Evolutionary conservation across 1,284 basidiomycete genomes (phyloP).

Genomic region (Ganoderma resinaceum): DNA sequence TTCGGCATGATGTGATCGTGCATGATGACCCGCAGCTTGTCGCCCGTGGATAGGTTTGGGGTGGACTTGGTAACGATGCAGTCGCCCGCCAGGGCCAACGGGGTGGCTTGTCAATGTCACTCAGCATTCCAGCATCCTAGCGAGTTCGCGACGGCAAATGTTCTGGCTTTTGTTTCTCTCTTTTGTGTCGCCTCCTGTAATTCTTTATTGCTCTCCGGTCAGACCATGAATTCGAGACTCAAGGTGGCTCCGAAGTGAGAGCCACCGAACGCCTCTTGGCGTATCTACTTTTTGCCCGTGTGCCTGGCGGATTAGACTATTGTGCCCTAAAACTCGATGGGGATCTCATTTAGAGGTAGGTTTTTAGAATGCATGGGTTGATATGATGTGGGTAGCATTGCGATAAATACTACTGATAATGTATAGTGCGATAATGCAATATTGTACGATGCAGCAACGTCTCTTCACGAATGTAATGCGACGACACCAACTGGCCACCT

Average conservation of each 20-base stretch:
- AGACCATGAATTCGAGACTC: neutral
- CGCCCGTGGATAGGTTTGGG: neutral
- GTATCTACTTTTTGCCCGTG: neutral
- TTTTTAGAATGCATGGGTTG: neutral
- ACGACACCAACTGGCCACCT: neutral
- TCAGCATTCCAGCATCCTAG: neutral
- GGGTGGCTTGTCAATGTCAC: neutral
- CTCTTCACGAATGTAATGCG: neutral
- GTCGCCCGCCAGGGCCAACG: neutral
- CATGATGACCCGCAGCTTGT: neutral
- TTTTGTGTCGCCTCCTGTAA: neutral
- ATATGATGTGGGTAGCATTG: conserved; percentile 1
- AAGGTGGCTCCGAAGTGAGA: neutral
- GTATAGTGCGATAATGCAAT: neutral
- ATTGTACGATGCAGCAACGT: conserved; percentile 4
- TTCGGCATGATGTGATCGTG: conserved; percentile 62
- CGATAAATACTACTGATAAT: conserved; percentile 5
- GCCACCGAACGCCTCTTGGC: neutral
- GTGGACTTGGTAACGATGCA: neutral
- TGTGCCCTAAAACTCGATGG: neutral
- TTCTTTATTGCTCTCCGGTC: neutral
- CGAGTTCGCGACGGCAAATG: neutral
- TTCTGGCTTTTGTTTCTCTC: neutral
- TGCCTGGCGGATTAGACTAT: neutral
- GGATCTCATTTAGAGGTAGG: neutral